Evolutionary conservation across 2,329 filamentous ascomycete species (phyloP), one percentile per base, ranked within the genome.

Genomic region (Thyridium curvatum): DNA sequence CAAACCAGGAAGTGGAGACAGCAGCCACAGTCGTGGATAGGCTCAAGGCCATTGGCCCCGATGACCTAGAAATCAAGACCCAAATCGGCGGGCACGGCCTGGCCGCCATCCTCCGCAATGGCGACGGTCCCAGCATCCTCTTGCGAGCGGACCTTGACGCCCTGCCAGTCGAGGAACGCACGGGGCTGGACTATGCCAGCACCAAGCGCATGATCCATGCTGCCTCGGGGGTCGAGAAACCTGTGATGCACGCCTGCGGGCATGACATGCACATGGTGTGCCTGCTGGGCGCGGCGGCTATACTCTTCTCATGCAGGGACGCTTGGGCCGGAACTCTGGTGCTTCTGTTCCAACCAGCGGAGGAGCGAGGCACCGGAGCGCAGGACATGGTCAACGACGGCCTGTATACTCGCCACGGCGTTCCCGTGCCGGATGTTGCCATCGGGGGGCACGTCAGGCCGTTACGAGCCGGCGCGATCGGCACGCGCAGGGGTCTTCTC

Each of bases 191-290:
- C 6, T 74, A 74, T 47, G 60, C 67, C 5, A 71, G 67, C 48
- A 60, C 44, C 47, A 43, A 53, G 48, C 39, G 41, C 9, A 63
- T 65, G 51, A 59, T 58, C 26, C 66, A 71, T 45, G 53, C 3
- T 64, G 72, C 8, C 6, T 26, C 21, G 10, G 74, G 74, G 0
- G 52, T 61, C 0, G 59, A 66, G 39, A 69, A 70, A 38, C 71
- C 74, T 0, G 72, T 80, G 0, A 84, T 84, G 79, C 81, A 84
- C 54, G 79, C 79, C 16, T 84, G 79, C 52, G 81, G 80, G 0
- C 80, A 84, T 49, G 79, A 82, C 47, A 75, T 81, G 62, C 79
- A 85, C 51, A 73, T 83, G 18, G 68, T 75, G 0, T 61, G 63
- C 26, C 60, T 84, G 4, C 62, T 84, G 2, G 80, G 69, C 0